phyloP scores from a whole-genome alignment of 805 yeast genomes.

The Lachancea kluyveri region DNA sequence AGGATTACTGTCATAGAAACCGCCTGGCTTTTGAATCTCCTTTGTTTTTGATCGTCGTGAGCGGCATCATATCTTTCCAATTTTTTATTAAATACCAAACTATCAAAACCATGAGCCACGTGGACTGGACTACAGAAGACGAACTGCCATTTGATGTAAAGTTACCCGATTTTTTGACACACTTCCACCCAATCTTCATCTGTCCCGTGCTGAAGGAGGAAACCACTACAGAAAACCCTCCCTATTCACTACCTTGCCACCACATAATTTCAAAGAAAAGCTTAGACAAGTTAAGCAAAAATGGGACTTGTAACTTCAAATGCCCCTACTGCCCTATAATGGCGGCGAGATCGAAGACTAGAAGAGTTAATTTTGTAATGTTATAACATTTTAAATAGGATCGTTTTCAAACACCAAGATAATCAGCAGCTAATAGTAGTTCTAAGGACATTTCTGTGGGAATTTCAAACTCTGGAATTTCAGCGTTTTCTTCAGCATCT shows the following conservation, averaged over 20 bases:
- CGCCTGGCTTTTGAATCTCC: constrained; percentile 51
- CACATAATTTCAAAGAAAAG: constrained; percentile 57
- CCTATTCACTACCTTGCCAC: constrained; percentile 55
- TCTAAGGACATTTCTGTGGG: constrained; percentile 95
- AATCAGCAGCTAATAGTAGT: constrained; percentile 88
- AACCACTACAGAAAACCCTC: constrained; percentile 55
- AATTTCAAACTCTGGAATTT: constrained; percentile 78
- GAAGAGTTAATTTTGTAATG: constrained; percentile 38
- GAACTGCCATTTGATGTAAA: constrained; percentile 60
- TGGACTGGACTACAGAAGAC: constrained; percentile 47
- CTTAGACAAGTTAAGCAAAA: constrained; percentile 39
- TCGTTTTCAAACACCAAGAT: constrained; percentile 27
- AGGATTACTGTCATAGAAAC: constrained; percentile 43
- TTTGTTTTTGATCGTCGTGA: constrained; percentile 40
- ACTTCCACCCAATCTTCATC: constrained; percentile 59
- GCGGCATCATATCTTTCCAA: constrained; percentile 51
- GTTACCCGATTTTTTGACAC: constrained; percentile 44
- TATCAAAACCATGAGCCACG: constrained; percentile 26
- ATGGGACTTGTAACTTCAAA: constrained; percentile 44
- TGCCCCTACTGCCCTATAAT: constrained; percentile 68
- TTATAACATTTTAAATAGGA: constrained; percentile 11
- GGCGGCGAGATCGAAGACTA: constrained; percentile 36
- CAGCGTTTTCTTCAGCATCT: constrained; percentile 39
- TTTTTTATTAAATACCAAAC: constrained; percentile 43
- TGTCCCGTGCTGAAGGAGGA: constrained; percentile 70